Conservation (phyloP, 768 basidiomycete genomes). For the Naganishia vishniacii region DNA sequence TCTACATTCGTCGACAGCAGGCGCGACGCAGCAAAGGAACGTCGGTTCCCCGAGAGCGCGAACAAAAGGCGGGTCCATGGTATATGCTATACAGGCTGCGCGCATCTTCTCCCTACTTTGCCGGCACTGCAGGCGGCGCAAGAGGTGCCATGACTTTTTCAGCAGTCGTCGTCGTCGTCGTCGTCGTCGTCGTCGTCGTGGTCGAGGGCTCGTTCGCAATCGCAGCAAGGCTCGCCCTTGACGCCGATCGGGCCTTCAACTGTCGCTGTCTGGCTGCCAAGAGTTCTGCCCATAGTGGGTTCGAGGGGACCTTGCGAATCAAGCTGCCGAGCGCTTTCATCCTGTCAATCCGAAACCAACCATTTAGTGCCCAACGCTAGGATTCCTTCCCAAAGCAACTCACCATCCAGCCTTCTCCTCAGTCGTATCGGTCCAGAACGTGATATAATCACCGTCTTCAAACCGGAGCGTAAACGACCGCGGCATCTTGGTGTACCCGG, state of each 20-base stretch:
- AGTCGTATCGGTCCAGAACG: conserved; percentile 86
- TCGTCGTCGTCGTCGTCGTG: not conserved
- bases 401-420: conserved; percentile 83
- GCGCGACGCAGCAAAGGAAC: no score
- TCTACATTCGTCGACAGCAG: no score
- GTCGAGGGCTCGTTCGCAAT: not conserved
- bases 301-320: conserved; percentile 82
- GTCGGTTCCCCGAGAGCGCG: no score
- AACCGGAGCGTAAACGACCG: conserved; percentile 77
- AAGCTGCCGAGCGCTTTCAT: conserved; percentile 75
- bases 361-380: conserved; percentile 14
- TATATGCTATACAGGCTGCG: not conserved
- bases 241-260: conserved; percentile 13
- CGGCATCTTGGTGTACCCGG: conserved; percentile 28
- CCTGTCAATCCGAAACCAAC: conserved; percentile 53
- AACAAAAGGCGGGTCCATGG: conserved; percentile 12
- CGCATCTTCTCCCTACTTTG: not conserved
- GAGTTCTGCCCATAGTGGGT: conserved; percentile 88
- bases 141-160: no score
- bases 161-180: no score
- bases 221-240: conserved; percentile 1
- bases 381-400: conserved; percentile 16
- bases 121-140: not conserved
- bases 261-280: conserved; percentile 33
- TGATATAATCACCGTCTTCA: conserved; percentile 56